These are phyloP conservation scores for Lonicera japonica DNA, from an alignment of 129 eudicot genomes.

Conservation along the genomic window DNA sequence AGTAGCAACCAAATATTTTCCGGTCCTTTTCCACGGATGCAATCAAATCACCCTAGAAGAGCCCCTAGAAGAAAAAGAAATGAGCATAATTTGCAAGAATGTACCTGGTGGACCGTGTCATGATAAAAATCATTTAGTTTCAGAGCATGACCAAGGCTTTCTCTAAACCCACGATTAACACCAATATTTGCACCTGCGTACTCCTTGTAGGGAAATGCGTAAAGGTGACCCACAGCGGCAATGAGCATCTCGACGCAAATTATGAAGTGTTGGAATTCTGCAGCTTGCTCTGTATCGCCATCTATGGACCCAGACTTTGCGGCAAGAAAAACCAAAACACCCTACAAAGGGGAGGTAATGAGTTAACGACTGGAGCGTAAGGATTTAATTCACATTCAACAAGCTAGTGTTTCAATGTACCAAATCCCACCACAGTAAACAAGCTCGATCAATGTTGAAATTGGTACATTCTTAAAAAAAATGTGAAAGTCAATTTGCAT, in stretches of 20 bases:
- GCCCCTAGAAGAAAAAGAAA: slow-evolving; percentile 5
- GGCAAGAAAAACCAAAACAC: slow-evolving; percentile 82
- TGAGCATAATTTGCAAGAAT: slow-evolving; percentile 9
- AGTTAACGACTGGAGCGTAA: neutral
- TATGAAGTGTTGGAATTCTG: slow-evolving; percentile 68
- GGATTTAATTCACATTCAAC: too few species aligned
- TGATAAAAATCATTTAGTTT: slow-evolving; percentile 82
- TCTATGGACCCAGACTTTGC: slow-evolving; percentile 62
- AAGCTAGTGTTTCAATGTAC: too few species aligned
- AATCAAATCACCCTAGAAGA: too few species aligned
- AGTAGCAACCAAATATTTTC: too few species aligned
- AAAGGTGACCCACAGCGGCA: slow-evolving; percentile 86
- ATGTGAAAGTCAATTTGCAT: too few species aligned
- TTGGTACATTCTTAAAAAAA: too few species aligned
- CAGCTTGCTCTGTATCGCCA: slow-evolving; percentile 68
- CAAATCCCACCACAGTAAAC: too few species aligned
- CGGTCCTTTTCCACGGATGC: too few species aligned
- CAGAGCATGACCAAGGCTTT: slow-evolving; percentile 84
- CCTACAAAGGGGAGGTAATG: slow-evolving; percentile 35
- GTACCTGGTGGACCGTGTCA: slow-evolving; percentile 91
- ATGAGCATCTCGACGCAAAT: slow-evolving; percentile 87
- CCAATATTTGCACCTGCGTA: slow-evolving; percentile 93
- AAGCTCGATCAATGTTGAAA: too few species aligned
- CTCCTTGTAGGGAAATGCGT: slow-evolving; percentile 88
- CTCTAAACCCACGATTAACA: slow-evolving; percentile 52